A percentile compares a stretch with the other conserved stretches of the same genome.
Evolutionary conservation across 495 filamentous ascomycete species (phyloP).

Genomic region (Penicillium coprophilum): DNA sequence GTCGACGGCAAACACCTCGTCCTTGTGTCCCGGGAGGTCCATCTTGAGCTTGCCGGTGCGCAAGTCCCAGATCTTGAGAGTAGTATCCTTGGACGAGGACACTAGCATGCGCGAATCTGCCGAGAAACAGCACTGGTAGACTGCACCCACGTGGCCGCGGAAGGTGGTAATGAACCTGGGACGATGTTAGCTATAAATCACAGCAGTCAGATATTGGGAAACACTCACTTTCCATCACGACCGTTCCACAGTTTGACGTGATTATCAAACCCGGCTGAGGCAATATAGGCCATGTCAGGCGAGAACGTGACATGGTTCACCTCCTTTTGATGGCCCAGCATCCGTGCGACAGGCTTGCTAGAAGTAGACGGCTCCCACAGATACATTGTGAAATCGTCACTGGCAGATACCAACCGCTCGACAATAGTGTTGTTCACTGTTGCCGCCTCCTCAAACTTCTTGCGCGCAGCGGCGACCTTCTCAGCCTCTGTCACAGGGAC

Average conservation of each 20-base stretch:
- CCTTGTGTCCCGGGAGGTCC: conserved; percentile 91
- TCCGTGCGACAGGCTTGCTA: conserved; percentile 80
- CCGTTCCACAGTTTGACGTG: conserved; percentile 84
- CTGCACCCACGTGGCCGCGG: conserved; percentile 87
- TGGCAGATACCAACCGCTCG: conserved; percentile 85
- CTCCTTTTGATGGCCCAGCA: conserved; percentile 92
- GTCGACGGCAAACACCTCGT: conserved; percentile 92
- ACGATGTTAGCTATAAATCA: conserved; percentile 8
- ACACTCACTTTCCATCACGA: conserved; percentile 60
- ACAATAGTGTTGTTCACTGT: conserved; percentile 73
- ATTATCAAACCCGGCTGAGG: conserved; percentile 89
- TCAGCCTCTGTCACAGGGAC: conserved; percentile 67
- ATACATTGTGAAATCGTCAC: conserved; percentile 95
- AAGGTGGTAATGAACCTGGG: conserved; percentile 76
- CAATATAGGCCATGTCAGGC: conserved; percentile 81
- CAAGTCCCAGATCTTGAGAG: conserved; percentile 92
- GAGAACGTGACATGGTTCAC: conserved; percentile 96
- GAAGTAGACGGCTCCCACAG: conserved; percentile 85
- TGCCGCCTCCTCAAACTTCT: conserved; percentile 86
- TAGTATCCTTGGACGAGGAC: conserved; percentile 87
- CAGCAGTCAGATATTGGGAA: background rate
- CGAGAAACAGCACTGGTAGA: conserved; percentile 88
- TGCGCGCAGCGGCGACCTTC: conserved; percentile 71
- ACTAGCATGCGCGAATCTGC: conserved; percentile 85
- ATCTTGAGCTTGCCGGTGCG: conserved; percentile 75